Conservation (phyloP, 2,329 filamentous ascomycete genomes). For the Pseudocercospora cruenta region DNA sequence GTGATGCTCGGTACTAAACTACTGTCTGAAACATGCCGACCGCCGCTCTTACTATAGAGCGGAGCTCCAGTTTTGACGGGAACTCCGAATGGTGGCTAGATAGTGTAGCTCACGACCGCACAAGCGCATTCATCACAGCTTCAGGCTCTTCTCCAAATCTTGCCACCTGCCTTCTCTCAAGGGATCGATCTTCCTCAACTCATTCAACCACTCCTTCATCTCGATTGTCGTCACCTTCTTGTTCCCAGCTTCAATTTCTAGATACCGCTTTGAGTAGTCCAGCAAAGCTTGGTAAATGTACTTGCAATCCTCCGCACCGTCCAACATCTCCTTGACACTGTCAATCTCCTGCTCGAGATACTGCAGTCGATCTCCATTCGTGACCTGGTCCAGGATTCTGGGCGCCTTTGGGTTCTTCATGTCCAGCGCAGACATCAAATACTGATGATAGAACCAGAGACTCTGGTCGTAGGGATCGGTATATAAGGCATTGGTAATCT, state of each 20-base stretch:
- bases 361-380: conserved; percentile 61
- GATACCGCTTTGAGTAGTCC: conserved; percentile 68
- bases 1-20: no score
- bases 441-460: conserved; percentile 96
- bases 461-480: conserved; percentile 94
- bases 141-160: conserved; percentile 62
- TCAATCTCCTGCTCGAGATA: conserved; percentile 74
- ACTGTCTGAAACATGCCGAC: no score
- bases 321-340: conserved; percentile 69
- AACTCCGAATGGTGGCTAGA: no score
- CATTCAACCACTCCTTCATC: conserved; percentile 60
- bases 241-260: conserved; percentile 51
- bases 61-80: no score
- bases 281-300: conserved; percentile 89
- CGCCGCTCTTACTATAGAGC: no score
- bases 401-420: conserved; percentile 51
- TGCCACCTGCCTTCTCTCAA: conserved; percentile 75
- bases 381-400: conserved; percentile 66
- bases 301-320: conserved; percentile 72
- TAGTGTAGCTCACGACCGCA: no score
- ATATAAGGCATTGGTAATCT: conserved; percentile 78
- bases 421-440: conserved; percentile 70
- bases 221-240: conserved; percentile 47
- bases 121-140: conserved; percentile 36
- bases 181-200: conserved; percentile 71